Base-by-base conservation (phyloP, 2,329 filamentous ascomycete species). In the Colletotrichum sp. region DNA sequence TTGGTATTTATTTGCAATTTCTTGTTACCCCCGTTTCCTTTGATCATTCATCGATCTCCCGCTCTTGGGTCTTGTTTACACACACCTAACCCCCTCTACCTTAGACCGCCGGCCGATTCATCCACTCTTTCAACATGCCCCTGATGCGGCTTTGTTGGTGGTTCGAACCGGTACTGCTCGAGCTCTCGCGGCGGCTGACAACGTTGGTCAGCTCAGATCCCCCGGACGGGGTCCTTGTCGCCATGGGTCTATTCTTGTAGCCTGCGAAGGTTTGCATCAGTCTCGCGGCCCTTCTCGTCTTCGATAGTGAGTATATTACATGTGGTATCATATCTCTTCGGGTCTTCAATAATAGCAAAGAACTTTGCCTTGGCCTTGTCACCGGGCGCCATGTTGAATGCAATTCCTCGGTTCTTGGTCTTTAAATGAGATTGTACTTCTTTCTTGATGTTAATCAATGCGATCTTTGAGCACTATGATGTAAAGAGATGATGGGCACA, bases 281-380 rank as follows among this genome's bases (percentile, higher is more conserved):
- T 28, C 10, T 12, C 4, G 16, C 1, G 13, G 4, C 15, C 13
- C 8, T 5, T 15, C n/a, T 13, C 10, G 8, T 52, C n/a, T 7
- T 13, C 13, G 9, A 8, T n/a, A 3, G 4, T 18, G 5, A 61
- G 34, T 26, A 10, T 52, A 5, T 65, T 36, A 71, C 68, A 71
- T 5, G 73, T 68, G 5, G 73, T 65, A n/a, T 73, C 73, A 21
- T 73, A 68, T 68, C 73, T 61, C 58, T 66, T 61, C 13, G 73
- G 73, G 30, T 75, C 70, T 18, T 75, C 73, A 16, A 75, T 61
- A 3, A 75, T 36, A 8, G 73, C 73, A n/a, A 64, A 73, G 43
- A 75, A 75, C 65, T 69, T 75, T 26, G 73, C 73, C 38, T 75
- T 71, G 2, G 73, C 73, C 21, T 66, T 75, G 16, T 75, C 73